Evolutionary conservation across 2,329 filamentous ascomycete genomes (phyloP), one percentile per base, ranked within the genome.

Genomic region (Dactylellina leptospora): DNA sequence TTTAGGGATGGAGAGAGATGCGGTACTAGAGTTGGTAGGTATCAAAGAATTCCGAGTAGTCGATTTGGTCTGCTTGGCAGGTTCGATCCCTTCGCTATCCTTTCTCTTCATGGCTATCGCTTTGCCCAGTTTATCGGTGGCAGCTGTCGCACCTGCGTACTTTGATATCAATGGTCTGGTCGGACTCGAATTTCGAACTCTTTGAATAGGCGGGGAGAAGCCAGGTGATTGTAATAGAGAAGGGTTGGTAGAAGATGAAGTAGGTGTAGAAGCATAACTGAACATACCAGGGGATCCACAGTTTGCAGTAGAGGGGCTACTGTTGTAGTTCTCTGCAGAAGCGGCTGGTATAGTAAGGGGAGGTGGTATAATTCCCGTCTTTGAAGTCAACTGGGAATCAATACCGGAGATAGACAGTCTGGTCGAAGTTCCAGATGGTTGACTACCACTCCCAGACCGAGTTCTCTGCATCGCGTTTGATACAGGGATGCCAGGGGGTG

Each of bases 211-310:
- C 22, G 66, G 66, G 58, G 66, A 71, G 51, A 71, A 63, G 27
- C 66, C 66, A 44, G 66, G 66, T 58, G 66, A 71, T 45, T 71
- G 66, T 48, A 71, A 51, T 42, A 71, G 54, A 48, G 66, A 71
- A 27, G 66, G 66, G 23, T 71, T 71, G 36, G 66, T 71, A 40
- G 66, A 71, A 44, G 66, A 71, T 54, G 66, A 71, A n/a, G 66
- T 71, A 27, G 66, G 66, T 71, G 66, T 71, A 71, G 66, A 71
- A 54, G 44, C 61, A 71, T 71, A 56, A 63, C 66, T 71, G 53
- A 71, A 71, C 66, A 71, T 71, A 71, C 66, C 66, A 71, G 66
- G 66, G 45, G 66, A 71, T 71, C 66, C 66, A 71, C 66, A 63
- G 33, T 71, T 71, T 71, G 60, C 66, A 48, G 66, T 71, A 71